Evolutionary conservation across 2,329 filamentous ascomycete species (phyloP).

Genomic region (Sporothrix humicola): DNA sequence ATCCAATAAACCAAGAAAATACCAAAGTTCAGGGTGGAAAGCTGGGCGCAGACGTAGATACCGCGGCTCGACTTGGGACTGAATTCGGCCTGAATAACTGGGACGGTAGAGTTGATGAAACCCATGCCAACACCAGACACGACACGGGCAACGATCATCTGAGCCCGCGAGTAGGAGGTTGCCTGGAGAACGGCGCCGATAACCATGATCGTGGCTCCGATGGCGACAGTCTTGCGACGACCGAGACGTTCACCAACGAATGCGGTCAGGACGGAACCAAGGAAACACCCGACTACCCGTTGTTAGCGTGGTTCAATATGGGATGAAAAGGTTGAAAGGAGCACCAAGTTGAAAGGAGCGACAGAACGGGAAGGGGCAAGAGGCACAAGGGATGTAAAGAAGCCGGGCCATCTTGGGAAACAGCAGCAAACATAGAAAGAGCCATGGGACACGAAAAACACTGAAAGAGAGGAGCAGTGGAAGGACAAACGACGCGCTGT

Average conservation of each 20-base stretch:
- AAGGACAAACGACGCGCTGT: too few species aligned
- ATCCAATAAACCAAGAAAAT: slow-evolving; percentile 49
- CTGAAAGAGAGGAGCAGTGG: too few species aligned
- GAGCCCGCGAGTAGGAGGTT: slow-evolving; percentile 46
- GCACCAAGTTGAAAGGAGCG: background rate
- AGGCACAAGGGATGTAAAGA: too few species aligned
- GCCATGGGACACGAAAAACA: background rate
- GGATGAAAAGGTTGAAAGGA: background rate
- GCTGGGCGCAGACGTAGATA: slow-evolving; percentile 37
- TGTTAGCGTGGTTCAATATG: background rate
- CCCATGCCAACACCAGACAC: slow-evolving; percentile 53
- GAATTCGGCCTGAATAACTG: slow-evolving; percentile 50
- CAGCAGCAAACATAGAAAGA: background rate
- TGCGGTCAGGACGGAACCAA: slow-evolving; percentile 52
- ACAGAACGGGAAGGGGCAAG: too few species aligned
- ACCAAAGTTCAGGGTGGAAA: slow-evolving; percentile 45
- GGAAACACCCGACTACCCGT: slow-evolving; percentile 58
- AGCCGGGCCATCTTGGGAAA: background rate
- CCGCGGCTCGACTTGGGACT: slow-evolving; percentile 31
- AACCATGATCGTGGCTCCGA: slow-evolving; percentile 45
- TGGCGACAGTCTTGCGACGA: slow-evolving; percentile 44
- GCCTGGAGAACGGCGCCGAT: slow-evolving; percentile 47
- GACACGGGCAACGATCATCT: slow-evolving; percentile 50
- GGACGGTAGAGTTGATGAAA: slow-evolving; percentile 40
- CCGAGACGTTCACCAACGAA: slow-evolving; percentile 46